These are phyloP conservation scores for Apostasia shenzhenica DNA, from an alignment of 106 monocot species.

Conservation along the genomic window DNA sequence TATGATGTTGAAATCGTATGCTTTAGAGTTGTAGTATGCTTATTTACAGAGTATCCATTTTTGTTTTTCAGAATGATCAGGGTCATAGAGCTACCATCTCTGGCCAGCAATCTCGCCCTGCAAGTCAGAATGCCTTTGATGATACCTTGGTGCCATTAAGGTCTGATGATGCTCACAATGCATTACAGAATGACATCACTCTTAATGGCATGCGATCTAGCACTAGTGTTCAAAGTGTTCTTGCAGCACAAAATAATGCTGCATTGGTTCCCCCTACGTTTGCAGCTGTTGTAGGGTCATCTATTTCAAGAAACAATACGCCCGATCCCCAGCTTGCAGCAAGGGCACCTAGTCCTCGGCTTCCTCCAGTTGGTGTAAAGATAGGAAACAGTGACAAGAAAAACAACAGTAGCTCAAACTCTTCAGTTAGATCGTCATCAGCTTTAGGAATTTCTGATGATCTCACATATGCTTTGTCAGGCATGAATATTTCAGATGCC, in stretches of 20 bases:
- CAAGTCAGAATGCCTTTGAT: constrained; percentile 33
- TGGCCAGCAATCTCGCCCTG: constrained; percentile 37
- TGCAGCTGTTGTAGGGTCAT: constrained; percentile 68
- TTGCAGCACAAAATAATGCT: constrained; percentile 30
- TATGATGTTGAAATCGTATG: no score
- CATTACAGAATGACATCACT: constrained; percentile 19
- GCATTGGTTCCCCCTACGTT: constrained; percentile 44
- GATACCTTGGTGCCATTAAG: constrained; percentile 20
- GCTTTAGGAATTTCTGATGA: constrained; percentile 37
- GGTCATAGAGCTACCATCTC: constrained; percentile 14
- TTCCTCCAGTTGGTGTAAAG: constrained; percentile 76
- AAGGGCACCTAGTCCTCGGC: constrained; percentile 74
- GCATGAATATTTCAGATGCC: constrained; percentile 47
- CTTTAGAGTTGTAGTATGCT: neutral
- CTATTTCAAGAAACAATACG: constrained; percentile 58
- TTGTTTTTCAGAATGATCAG: constrained; percentile 36
- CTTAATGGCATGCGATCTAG: constrained; percentile 23
- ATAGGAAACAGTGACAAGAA: constrained; percentile 40
- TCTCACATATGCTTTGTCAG: constrained; percentile 53
- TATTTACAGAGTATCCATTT: neutral
- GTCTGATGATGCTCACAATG: constrained; percentile 13
- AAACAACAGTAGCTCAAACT: constrained; percentile 22
- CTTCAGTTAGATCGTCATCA: constrained; percentile 29
- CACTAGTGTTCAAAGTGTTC: constrained; percentile 21
- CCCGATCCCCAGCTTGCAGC: constrained; percentile 71